Evolutionary conservation across 2,329 filamentous ascomycete genomes (phyloP), one percentile per base, ranked within the genome.

Genomic region (Colletotrichum brevisporum): DNA sequence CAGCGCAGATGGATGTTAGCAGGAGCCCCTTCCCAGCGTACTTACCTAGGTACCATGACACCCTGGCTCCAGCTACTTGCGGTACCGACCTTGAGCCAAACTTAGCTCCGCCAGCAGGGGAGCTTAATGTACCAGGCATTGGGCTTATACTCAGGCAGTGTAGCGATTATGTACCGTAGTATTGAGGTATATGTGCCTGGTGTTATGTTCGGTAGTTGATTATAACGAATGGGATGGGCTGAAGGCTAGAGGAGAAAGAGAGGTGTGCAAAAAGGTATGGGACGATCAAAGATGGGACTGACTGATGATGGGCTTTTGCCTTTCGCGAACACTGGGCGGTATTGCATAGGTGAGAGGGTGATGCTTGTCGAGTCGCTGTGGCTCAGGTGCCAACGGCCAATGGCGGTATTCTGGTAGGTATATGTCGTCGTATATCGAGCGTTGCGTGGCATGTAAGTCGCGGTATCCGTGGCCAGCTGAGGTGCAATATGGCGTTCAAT

Each of bases 231-330:
- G 41, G 16, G 45, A 52, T 55, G 51, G 43, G 45, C 60, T 58
- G 63, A 59, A 26, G 26, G 56, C 60, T 47, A 31, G 41, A 27
- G 41, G 8, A 36, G 31, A 36, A 10, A 36, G 31, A 36, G 10
- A 36, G 31, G 10, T 36, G 3, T 10, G 10, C 31, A 36, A 4
- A 36, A 10, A 36, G 31, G 55, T 43, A 69, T 67, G 50, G 56
- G 67, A 69, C 39, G 67, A 52, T 47, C 51, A 16, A 47, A 69
- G 67, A 69, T 69, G 67, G 67, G 67, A 69, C 67, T 67, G 50
- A 54, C 16, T 10, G 10, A 21, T 26, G 18, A 13, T 51, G 48
- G 48, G n/a, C 9, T 21, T 10, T 36, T 36, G 31, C 31, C 31
- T 10, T 8, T 36, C 31, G 10, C 31, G 8, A 9, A 9, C 27